Evolutionary conservation across 495 filamentous ascomycete species (phyloP), one percentile per base, ranked within the genome.

Genomic region (Penicillium daleae): DNA sequence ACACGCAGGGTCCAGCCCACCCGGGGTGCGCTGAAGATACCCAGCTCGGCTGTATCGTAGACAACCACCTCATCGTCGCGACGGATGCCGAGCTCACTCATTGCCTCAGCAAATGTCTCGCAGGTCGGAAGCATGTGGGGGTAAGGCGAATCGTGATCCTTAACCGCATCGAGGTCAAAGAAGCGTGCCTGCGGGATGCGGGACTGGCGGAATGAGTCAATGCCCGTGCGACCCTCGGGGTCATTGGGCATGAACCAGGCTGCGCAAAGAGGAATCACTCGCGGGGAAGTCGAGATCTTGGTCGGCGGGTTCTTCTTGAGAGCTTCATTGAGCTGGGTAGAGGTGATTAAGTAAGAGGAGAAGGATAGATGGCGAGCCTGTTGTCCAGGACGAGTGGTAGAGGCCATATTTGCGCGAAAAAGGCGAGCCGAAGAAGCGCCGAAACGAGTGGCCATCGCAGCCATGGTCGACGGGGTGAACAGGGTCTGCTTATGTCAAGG

Each of bases 211-310:
- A 93, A 98, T 60, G 88, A 87, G 42, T 91, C 79, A 64, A 84
- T 80, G 52, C 96, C 96, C 59, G 83, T 93, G 61, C 92, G 90
- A 24, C 86, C 82, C 61, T 86, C 73, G 15, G 85, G 82, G 62
- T 95, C 92, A 79, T 96, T 97, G 40, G 96, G 95, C 66, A 99
- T 85, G 70, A 97, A 98, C 95, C 95, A 99, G 33, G 92, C 85
- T 39, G 93, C 95, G 72, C 91, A 97, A 54, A 99, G 77, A 2
- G 96, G 92, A 56, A 98, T 85, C 31, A 93, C 87, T 63, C 91
- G 86, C 0, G 95, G 89, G 2, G 89, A 85, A 29, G 90, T 88
- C 15, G 88, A 88, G 68, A 92, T 89, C 62, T 88, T 87, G 60
- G 84, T 87, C 0, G 87, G 81, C 6, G 91, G 82, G 69, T 90